Percentiles rank a stretch among this genome's conserved stretches.
Evolutionary conservation across 2,329 filamentous ascomycete species (phyloP).

Genomic region (Xylariaceae sp.): DNA sequence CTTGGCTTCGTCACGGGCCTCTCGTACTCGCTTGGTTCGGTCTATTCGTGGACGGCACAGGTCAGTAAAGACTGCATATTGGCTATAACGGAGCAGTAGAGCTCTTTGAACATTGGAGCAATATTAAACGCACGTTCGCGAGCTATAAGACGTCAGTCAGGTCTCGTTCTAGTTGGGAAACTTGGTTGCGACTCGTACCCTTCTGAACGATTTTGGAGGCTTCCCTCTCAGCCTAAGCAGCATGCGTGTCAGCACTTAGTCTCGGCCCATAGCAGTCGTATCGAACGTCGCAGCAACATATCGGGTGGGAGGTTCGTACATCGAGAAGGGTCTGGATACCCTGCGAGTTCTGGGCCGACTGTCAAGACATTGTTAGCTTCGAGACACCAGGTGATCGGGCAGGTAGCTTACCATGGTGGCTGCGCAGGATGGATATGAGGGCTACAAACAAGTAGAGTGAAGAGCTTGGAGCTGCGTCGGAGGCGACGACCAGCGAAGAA

Average conservation of each 20-base stretch:
- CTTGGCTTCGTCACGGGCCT: slow-evolving; percentile 93
- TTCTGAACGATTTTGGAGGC: slow-evolving; percentile 99
- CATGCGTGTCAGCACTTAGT: background rate
- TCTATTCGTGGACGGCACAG: slow-evolving; percentile 36
- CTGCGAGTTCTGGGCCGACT: slow-evolving; percentile 98
- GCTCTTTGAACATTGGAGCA: too few relatives aligned
- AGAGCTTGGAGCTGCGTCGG: too few relatives aligned
- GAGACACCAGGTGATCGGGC: background rate
- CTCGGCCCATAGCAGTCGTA: background rate
- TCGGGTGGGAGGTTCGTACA: slow-evolving; percentile 56
- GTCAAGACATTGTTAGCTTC: slow-evolving; percentile 22
- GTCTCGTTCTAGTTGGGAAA: background rate
- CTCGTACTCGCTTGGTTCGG: slow-evolving; percentile 95
- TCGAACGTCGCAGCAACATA: too few relatives aligned
- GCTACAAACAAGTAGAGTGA: too few relatives aligned
- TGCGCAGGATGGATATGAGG: too few relatives aligned
- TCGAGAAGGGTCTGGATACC: slow-evolving; percentile 99
- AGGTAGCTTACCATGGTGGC: slow-evolving; percentile 18
- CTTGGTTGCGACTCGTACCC: slow-evolving; percentile 53
- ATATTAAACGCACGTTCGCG: slow-evolving; percentile 11
- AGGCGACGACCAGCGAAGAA: too few relatives aligned
- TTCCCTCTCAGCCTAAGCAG: slow-evolving; percentile 83
- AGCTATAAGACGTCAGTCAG: slow-evolving; percentile 8
- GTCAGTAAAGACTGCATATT: slow-evolving; percentile 15
- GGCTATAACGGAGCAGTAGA: too few relatives aligned